Evolutionary conservation across 2,329 filamentous ascomycete species (phyloP).

Genomic region (Fusarium incarnatum): DNA sequence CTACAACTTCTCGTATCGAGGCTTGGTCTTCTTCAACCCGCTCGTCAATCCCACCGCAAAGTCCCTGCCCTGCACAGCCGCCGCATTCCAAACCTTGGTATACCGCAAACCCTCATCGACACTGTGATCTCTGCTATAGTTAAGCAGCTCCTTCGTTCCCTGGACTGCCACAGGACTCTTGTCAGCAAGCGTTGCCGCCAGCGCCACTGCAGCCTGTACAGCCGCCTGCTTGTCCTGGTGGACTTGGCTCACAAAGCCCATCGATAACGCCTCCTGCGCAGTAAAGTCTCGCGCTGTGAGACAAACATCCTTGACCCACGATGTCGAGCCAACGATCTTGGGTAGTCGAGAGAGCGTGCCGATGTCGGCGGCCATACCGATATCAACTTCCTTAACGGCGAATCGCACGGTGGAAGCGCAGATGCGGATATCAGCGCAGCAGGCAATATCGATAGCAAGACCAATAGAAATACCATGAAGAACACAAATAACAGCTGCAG

Average conservation of each 20-base stretch:
- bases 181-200: slow-evolving; percentile 73
- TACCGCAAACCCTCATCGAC: slow-evolving; percentile 85
- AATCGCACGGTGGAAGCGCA: slow-evolving; percentile 70
- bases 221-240: slow-evolving; percentile 71
- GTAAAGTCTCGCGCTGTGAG: slow-evolving; percentile 77
- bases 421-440: slow-evolving; percentile 77
- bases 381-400: slow-evolving; percentile 84
- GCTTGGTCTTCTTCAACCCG: slow-evolving; percentile 80
- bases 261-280: slow-evolving; percentile 74
- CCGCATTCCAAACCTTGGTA: slow-evolving; percentile 88
- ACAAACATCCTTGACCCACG: slow-evolving; percentile 84
- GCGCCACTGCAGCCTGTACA: slow-evolving; percentile 69
- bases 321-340: slow-evolving; percentile 75
- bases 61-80: slow-evolving; percentile 84
- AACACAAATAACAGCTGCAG: slow-evolving; percentile 79
- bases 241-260: slow-evolving; percentile 77
- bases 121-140: slow-evolving; percentile 81
- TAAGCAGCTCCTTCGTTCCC: slow-evolving; percentile 88
- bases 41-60: slow-evolving; percentile 79
- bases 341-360: slow-evolving; percentile 80
- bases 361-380: slow-evolving; percentile 83
- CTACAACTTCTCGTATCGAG: slow-evolving; percentile 86
- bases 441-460: slow-evolving; percentile 79
- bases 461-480: slow-evolving; percentile 84
- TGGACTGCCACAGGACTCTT: slow-evolving; percentile 92